Evolutionary conservation across 2,329 filamentous ascomycete genomes (phyloP).

Genomic region (Parastagonospora avenae): DNA sequence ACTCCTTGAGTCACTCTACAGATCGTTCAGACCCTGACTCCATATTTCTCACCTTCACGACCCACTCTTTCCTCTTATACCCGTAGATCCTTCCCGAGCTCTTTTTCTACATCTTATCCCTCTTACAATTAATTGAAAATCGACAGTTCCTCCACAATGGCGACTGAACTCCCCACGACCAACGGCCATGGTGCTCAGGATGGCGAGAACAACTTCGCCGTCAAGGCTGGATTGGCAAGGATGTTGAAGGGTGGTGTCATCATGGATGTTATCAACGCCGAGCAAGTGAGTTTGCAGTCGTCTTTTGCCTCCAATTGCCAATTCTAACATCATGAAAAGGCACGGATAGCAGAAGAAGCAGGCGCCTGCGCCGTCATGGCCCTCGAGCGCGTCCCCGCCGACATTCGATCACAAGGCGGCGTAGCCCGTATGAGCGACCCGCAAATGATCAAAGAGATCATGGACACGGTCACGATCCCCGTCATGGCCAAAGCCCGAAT

Average conservation of each 20-base stretch:
- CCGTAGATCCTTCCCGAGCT: not conserved
- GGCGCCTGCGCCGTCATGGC: slow-evolving; percentile 98
- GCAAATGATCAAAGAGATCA: slow-evolving; percentile 91
- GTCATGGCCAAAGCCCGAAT: slow-evolving; percentile 99
- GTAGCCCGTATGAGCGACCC: slow-evolving; percentile 98
- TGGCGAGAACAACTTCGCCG: slow-evolving; percentile 69
- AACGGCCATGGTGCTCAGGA: slow-evolving; percentile 52
- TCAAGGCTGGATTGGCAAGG: slow-evolving; percentile 94
- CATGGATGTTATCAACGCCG: slow-evolving; percentile 96
- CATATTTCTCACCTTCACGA: slow-evolving; percentile 1
- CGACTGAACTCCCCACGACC: slow-evolving; percentile 55
- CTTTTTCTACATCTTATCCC: not conserved
- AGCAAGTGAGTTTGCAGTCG: slow-evolving; percentile 62
- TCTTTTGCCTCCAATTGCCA: not conserved
- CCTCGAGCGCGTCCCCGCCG: slow-evolving; percentile 93
- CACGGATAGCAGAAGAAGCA: slow-evolving; percentile 95
- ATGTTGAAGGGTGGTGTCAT: slow-evolving; percentile 99
- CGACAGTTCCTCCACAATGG: slow-evolving; percentile 37
- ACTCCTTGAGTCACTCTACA: slow-evolving; percentile 26
- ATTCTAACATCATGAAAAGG: slow-evolving; percentile 54
- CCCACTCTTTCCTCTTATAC: slow-evolving; percentile 1
- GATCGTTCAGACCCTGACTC: slow-evolving; percentile 11
- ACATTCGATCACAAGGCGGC: slow-evolving; percentile 90
- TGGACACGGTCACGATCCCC: slow-evolving; percentile 91
- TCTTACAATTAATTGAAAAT: not conserved